Evolutionary conservation across 176 grass and related monocot species (phyloP), one percentile per base, ranked within the genome.

Genomic region (Echinochloa phyllopogon): DNA sequence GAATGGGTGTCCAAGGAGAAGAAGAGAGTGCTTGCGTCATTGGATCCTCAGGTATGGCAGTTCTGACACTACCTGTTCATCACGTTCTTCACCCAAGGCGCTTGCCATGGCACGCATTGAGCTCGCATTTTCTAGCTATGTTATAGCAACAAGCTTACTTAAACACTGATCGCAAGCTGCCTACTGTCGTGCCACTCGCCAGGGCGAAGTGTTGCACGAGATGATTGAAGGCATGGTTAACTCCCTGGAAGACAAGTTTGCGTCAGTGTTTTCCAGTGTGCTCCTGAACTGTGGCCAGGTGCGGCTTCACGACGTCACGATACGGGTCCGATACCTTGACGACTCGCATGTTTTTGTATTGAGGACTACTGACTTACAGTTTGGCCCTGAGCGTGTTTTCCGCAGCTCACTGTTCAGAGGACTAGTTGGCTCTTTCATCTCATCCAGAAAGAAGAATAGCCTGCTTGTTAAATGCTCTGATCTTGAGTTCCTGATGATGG

Each of bases 181-280:
- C 27, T 33, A 33, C 29, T 56, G 58, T 49, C 43, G 3, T 83
- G 59, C 67, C 62, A 76, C 58, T 87, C 93, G 17, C 59, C 69
- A 96, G 94, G 94, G 94, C 13, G 80, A 90, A 79, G 56, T 89
- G 66, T 67, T 96, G 80, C 94, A 96, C 50, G 81, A 81, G 68
- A 86, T 81, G 83, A 88, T 96, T 14, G 91, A 91, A 91, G 79
- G 75, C 62, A 63, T 85, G 65, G 80, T 88, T 59, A 64, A 82
- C 48, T 96, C 88, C 53, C 62, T 92, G 86, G 81, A 84, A 56
- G 84, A 93, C 45, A 74, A 69, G 75, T 74, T 91, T 7, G 9
- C 88, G 10, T 81, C 83, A 25, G 83, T 69, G 56, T 82, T 93
- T 72, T 80, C 79, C 75, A 84, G 36, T 27, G 45, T 75, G 65